A percentile compares a stretch with the other conserved stretches of the same genome.
Evolutionary conservation across 148 eudicot species (phyloP).

Genomic region (Pharnaceum exiguum): DNA sequence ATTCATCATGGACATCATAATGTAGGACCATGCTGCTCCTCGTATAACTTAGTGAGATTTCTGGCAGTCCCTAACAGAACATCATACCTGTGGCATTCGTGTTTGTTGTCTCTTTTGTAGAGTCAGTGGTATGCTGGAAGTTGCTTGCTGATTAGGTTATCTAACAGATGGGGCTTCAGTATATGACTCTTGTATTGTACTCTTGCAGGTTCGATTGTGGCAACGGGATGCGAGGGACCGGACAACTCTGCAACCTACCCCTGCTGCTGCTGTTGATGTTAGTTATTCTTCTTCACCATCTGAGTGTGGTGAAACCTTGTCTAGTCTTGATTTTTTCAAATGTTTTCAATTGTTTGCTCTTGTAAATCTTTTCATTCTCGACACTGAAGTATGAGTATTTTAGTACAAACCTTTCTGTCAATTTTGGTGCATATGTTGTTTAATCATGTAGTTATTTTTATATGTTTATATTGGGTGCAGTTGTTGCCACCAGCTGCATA

Average conservation of each 20-base stretch:
- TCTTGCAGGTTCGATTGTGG: constrained; percentile 69
- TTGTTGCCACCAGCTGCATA: constrained; percentile 88
- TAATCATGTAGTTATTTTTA: neutral
- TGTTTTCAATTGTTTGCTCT: neutral
- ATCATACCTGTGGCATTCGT: neutral
- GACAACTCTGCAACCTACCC: constrained; percentile 79
- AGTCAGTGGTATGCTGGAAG: neutral
- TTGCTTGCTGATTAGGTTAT: neutral
- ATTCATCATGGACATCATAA: neutral
- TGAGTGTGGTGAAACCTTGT: too few relatives aligned
- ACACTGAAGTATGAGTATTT: neutral
- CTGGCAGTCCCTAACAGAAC: neutral
- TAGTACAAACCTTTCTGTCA: neutral
- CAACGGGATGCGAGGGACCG: constrained; percentile 87
- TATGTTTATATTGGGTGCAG: constrained; percentile 47
- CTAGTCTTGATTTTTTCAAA: neutral
- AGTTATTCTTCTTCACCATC: constrained; percentile 29
- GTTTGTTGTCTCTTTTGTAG: neutral
- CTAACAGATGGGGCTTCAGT: neutral
- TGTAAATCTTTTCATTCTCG: neutral
- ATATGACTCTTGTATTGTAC: neutral
- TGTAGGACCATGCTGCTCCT: too few relatives aligned
- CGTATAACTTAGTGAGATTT: neutral
- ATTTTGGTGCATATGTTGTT: neutral
- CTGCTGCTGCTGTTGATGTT: constrained; percentile 93